Base-by-base conservation (phyloP, 1,139 yeast genomes). In the Yamadazyma oceani region DNA sequence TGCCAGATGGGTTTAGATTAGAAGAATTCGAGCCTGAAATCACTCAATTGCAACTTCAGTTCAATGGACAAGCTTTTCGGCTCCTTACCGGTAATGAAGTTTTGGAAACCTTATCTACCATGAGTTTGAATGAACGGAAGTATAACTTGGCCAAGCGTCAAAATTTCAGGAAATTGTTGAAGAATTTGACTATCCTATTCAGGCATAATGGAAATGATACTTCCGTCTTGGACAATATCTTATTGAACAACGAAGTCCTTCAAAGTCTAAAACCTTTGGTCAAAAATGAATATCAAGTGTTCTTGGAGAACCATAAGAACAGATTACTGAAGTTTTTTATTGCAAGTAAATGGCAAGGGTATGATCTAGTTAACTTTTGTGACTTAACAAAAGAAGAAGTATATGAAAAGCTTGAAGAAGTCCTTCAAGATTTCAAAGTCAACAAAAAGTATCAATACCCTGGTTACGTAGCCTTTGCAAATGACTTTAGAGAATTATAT, bases 11-110 rank as follows among this genome's bases (percentile, higher is more conserved):
- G 37, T 62, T 68, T 45, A 39, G 42, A 11, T 50, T 70, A 31
- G 67, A 69, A 24, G 70, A 70, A 29, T 70, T 53, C 40, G 39
- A 50, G 14, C 45, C 47, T 14, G 75, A 69, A 41, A 55, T 70
- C 26, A 43, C 43, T n/a, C 55, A 57, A 28, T 46, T 70, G 21
- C 58, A 53, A 35, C 37, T 43, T 4, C 46, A 47, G n/a, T 39
- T 65, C 29, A 58, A 55, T 4, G 28, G 37, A 5, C 26, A 17
- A 7, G 31, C 31, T 23, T 40, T 40, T 17, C 23, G 22, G n/a
- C 26, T 32, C 15, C 3, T 23, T n/a, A 10, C 32, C 5, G 34
- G 39, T 4, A 32, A 43, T n/a, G 37, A 37, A 9, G 30, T 35
- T 2, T 42, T 64, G 29, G 38, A 40, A 7, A 43, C 36, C 11